Evolutionary conservation across 1,284 basidiomycete species (phyloP).

Genomic region (Cryptococcus jaspeensis): DNA sequence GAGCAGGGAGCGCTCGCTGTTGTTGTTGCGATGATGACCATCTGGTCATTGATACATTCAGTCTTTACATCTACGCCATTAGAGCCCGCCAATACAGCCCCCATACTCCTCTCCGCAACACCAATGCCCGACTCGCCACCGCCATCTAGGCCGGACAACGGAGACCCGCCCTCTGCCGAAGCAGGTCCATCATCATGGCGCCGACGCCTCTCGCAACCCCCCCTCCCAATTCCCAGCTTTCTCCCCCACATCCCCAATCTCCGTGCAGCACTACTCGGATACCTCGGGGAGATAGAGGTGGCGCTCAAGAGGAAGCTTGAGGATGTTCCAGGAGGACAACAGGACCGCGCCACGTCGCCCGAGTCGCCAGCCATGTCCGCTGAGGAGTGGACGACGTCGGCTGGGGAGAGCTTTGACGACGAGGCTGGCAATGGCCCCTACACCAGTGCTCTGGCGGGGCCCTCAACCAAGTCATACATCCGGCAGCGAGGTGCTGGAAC

Average conservation of each 20-base stretch:
- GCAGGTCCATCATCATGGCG: conserved; percentile 13
- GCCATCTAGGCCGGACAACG: too few species aligned
- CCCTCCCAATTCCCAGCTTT: conserved; percentile 15
- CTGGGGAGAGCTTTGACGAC: background rate
- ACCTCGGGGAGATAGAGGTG: conserved; percentile 47
- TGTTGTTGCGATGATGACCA: too few species aligned
- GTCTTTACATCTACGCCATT: too few species aligned
- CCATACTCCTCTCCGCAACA: too few species aligned
- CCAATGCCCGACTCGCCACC: too few species aligned
- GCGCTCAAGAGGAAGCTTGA: conserved; percentile 38
- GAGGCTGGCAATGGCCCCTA: conserved; percentile 4
- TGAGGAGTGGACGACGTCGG: conserved; percentile 2
- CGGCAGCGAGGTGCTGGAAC: background rate
- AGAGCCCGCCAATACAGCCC: too few species aligned
- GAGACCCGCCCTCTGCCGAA: too few species aligned
- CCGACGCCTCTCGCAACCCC: conserved; percentile 13
- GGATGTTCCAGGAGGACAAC: conserved; percentile 4
- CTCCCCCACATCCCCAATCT: conserved; percentile 20
- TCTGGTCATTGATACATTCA: too few species aligned
- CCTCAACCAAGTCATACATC: background rate
- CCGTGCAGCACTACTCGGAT: conserved; percentile 46
- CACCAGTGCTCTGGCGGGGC: background rate
- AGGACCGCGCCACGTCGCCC: background rate
- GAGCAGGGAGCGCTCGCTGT: too few species aligned
- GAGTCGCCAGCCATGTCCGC: background rate